These are phyloP conservation scores for Mycena amicta DNA, from an alignment of 768 basidiomycete genomes.

Conservation along the genomic window DNA sequence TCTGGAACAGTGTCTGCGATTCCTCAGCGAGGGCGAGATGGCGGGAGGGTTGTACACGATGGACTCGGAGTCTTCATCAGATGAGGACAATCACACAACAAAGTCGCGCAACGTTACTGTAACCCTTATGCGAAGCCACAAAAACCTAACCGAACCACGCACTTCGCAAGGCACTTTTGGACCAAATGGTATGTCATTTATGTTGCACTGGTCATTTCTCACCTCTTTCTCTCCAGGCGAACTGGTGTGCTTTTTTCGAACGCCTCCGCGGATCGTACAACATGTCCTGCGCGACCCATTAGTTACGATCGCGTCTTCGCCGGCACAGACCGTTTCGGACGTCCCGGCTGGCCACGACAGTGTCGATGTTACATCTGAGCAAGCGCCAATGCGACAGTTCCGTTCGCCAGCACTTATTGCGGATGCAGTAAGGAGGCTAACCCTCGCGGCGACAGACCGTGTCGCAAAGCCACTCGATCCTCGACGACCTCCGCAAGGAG, in stretches of 20 bases:
- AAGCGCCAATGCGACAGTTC: conserved; percentile 38
- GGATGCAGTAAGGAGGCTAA: conserved; percentile 71
- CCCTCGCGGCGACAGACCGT: conserved; percentile 62
- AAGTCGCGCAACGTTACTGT: conserved; percentile 54
- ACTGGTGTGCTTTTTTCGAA: conserved; percentile 84
- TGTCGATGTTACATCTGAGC: conserved; percentile 21
- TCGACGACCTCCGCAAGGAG: conserved; percentile 50
- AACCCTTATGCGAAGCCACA: conserved; percentile 60
- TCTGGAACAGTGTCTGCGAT: conserved; percentile 80
- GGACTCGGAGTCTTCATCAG: conserved; percentile 68
- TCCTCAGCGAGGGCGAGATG: conserved; percentile 65
- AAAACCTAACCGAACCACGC: conserved; percentile 82
- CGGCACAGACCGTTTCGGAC: conserved; percentile 37
- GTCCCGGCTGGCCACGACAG: conserved; percentile 18
- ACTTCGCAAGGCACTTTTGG: conserved; percentile 90
- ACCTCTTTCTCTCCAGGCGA: conserved; percentile 56
- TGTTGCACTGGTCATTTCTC: not conserved
- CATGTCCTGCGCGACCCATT: conserved; percentile 49
- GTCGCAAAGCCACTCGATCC: conserved; percentile 39
- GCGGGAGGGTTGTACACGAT: conserved; percentile 36
- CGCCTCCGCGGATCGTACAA: conserved; percentile 72
- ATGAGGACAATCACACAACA: conserved; percentile 41
- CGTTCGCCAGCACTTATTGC: conserved; percentile 72
- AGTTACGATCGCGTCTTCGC: conserved; percentile 39
- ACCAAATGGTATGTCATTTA: conserved; percentile 65